phyloP scores from a whole-genome alignment of 352 stramenopile genomes.

The Pythium vanterpoolii region DNA sequence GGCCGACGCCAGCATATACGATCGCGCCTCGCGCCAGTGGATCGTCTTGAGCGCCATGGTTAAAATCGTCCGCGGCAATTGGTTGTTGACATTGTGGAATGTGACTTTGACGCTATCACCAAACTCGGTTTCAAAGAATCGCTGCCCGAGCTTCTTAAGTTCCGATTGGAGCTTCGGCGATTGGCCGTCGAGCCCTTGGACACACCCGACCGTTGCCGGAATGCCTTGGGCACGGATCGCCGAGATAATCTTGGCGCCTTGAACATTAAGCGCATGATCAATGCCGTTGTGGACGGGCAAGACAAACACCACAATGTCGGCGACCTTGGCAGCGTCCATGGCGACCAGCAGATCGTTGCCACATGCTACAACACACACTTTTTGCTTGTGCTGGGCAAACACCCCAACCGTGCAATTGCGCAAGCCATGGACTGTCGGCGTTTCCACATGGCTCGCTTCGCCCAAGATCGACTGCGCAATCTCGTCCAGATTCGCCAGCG shows the following conservation, averaged over 20 bases:
- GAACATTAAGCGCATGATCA: slow-evolving; percentile 81
- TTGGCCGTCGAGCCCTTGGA: slow-evolving; percentile 80
- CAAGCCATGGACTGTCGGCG: slow-evolving; percentile 45
- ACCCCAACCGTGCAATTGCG: slow-evolving; percentile 68
- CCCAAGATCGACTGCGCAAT: slow-evolving; percentile 72
- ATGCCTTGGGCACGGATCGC: slow-evolving; percentile 92
- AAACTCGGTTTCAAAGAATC: slow-evolving; percentile 90
- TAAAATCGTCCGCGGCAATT: slow-evolving; percentile 78
- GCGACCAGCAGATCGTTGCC: slow-evolving; percentile 77
- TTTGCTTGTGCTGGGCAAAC: slow-evolving; percentile 86
- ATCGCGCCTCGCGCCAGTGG: slow-evolving; percentile 86
- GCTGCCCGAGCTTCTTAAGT: slow-evolving; percentile 80
- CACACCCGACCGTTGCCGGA: slow-evolving; percentile 80
- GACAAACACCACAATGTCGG: slow-evolving; percentile 79
- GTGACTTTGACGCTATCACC: slow-evolving; percentile 78
- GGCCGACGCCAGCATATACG: slow-evolving; percentile 81
- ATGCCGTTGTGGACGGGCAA: slow-evolving; percentile 73
- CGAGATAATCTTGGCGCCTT: slow-evolving; percentile 88
- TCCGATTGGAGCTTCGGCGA: slow-evolving; percentile 69
- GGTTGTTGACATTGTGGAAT: slow-evolving; percentile 70
- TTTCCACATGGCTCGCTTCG: slow-evolving; percentile 49
- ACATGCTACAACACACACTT: slow-evolving; percentile 83
- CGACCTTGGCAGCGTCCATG: slow-evolving; percentile 85
- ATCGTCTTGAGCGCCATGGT: slow-evolving; percentile 81
- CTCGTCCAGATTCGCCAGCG: slow-evolving; percentile 51